Percentiles rank a stretch among this genome's conserved stretches.
Conservation (phyloP, 371 early-diverging fungal genomes). For the Lichtheimia ornata region DNA sequence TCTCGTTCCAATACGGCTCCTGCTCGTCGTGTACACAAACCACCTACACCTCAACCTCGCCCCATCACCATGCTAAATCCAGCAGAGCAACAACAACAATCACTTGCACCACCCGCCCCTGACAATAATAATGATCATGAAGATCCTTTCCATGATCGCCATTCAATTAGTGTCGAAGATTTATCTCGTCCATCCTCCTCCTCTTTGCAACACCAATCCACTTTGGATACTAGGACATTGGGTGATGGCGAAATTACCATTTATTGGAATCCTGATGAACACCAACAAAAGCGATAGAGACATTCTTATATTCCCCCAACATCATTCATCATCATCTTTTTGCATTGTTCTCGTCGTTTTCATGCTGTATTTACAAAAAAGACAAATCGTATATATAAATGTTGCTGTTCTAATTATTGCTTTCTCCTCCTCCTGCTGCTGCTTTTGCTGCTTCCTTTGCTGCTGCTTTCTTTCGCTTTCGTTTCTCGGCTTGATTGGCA, state of each 20-base stretch:
- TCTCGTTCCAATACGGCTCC: slow-evolving; percentile 22
- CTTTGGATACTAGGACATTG: slow-evolving; percentile 4
- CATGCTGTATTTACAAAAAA: background rate
- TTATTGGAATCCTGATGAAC: slow-evolving; percentile 28
- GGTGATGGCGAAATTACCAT: slow-evolving; percentile 53
- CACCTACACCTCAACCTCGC: slow-evolving; percentile 52
- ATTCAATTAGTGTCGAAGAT: background rate
- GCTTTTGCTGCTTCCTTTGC: slow-evolving; percentile 12
- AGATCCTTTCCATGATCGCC: slow-evolving; percentile 45
- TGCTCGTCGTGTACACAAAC: slow-evolving; percentile 55
- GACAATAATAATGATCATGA: slow-evolving; percentile 6
- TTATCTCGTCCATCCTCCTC: background rate
- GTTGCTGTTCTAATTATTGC: background rate
- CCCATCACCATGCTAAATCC: slow-evolving; percentile 9
- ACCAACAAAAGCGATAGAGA: no score
- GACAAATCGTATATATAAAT: background rate
- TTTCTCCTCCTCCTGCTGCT: slow-evolving; percentile 5
- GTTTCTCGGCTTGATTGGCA: slow-evolving; percentile 20
- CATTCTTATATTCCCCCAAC: no score
- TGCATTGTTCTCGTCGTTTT: slow-evolving; percentile 2
- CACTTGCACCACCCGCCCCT: background rate
- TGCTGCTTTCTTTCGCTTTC: slow-evolving; percentile 11
- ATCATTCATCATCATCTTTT: background rate
- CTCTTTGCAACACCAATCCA: background rate
- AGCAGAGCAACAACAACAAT: slow-evolving; percentile 2